Base-by-base conservation (phyloP, 805 yeast species). In the Wickerhamiella dianesei region DNA sequence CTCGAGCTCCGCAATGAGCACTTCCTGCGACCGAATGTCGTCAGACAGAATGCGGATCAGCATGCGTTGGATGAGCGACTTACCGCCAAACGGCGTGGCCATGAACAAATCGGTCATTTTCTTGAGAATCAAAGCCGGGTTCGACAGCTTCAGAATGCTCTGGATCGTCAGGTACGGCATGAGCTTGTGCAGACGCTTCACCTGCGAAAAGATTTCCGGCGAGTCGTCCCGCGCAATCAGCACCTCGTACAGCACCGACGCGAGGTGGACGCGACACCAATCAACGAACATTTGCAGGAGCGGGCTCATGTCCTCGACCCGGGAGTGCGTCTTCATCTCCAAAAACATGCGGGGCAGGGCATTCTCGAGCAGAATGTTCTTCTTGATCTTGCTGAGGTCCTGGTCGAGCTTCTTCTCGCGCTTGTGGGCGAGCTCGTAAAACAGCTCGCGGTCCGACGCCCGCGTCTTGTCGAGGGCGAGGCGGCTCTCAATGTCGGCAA, bases 101-200 rank as follows among this genome's bases (percentile, higher is more conserved):
- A 92, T 75, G 54, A 89, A 77, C 49, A 89, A 61, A 56, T 86
- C 96, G 35, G 88, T 74, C 60, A 89, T 66, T 19, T 80, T 76
- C 50, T 87, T 82, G 67, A 85, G 77, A 21, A 89, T 78, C 39
- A 80, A 75, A 64, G 87, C 76, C 2, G 98, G 97, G 58, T 89
- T 89, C 0, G 97, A 85, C 50, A 81, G 77, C 57, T 78, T 74
- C 58, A 92, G 63, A 19, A 89, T 81, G 18, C 84, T 83, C 40
- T 79, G 79, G 62, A 88, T 75, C 35, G 89, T 59, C 1, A 73
- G 66, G 61, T 89, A 92, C 0, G 97, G 98, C 66, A 89, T 76
- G 49, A 85, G 58, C 29, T 71, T 65, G 64, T 89, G 96, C 37
- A 92, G 65, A 48, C 80, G 75, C 52, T 77, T 76, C 29, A 82